Conservation (phyloP, 2,329 filamentous ascomycete species). For the Harringtonia aguacate region DNA sequence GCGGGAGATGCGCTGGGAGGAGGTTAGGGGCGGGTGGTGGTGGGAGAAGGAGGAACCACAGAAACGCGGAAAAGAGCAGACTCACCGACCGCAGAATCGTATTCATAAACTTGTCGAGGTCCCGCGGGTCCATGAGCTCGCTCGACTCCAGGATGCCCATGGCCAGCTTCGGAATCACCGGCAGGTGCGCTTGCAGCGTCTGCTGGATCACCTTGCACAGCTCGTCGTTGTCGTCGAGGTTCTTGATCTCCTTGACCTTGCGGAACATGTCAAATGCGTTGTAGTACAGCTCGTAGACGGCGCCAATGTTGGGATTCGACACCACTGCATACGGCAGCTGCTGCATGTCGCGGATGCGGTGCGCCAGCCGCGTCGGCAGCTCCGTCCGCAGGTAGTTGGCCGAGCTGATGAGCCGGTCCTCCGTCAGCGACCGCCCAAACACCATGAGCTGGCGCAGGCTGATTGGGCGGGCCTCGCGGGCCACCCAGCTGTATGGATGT, state of each 20-base stretch:
- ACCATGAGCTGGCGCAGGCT: slow-evolving; percentile 94
- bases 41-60: slow-evolving; percentile 4
- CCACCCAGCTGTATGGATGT: slow-evolving; percentile 62
- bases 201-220: slow-evolving; percentile 73
- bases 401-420: slow-evolving; percentile 79
- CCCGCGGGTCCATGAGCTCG: slow-evolving; percentile 66
- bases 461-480: slow-evolving; percentile 86
- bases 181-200: slow-evolving; percentile 77
- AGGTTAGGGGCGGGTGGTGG: too few species aligned
- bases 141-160: slow-evolving; percentile 92
- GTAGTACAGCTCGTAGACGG: slow-evolving; percentile 96
- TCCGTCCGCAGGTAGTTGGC: slow-evolving; percentile 97
- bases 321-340: slow-evolving; percentile 91
- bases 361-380: slow-evolving; percentile 78
- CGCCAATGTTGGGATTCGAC: slow-evolving; percentile 85
- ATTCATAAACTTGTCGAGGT: slow-evolving; percentile 92
- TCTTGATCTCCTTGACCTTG: slow-evolving; percentile 71
- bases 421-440: slow-evolving; percentile 87
- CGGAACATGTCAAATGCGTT: slow-evolving; percentile 89
- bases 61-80: slow-evolving; percentile 2
- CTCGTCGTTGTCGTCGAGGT: slow-evolving; percentile 77
- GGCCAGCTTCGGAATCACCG: slow-evolving; percentile 86
- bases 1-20: slow-evolving; percentile 75
- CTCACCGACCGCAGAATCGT: slow-evolving; percentile 78
- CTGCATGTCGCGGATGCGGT: slow-evolving; percentile 95